These are phyloP conservation scores for Penicillium digitatum DNA, from an alignment of 2,329 filamentous ascomycete genomes.

Conservation along the genomic window DNA sequence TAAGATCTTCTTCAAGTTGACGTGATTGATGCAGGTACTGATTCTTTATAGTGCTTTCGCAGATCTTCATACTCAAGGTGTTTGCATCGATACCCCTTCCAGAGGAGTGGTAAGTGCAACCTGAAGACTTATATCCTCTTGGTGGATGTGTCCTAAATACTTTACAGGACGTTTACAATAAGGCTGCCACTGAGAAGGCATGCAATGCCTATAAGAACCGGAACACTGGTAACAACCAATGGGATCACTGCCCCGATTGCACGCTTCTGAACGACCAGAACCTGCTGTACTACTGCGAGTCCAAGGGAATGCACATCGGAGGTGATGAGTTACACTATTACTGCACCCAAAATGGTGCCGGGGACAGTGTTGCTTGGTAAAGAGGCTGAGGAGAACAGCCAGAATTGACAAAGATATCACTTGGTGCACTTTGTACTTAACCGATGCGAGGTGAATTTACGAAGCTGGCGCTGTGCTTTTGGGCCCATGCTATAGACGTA, in stretches of 20 bases:
- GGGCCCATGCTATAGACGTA: background rate
- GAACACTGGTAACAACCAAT: background rate
- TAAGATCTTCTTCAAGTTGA: background rate
- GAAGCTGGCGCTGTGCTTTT: background rate
- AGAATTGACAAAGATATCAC: background rate
- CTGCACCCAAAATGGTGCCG: background rate
- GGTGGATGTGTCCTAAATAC: background rate
- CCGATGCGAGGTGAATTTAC: background rate
- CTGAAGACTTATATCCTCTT: background rate
- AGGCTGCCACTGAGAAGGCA: background rate
- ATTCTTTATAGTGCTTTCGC: background rate
- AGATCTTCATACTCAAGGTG: background rate
- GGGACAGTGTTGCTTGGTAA: background rate
- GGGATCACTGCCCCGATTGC: background rate
- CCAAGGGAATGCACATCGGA: background rate
- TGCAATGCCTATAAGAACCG: background rate
- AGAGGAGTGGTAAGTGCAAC: background rate
- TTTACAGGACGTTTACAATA: background rate
- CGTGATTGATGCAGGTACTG: background rate
- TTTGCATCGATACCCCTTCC: background rate
- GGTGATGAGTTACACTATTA: background rate
- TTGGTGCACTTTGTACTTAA: background rate
- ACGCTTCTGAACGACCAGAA: background rate
- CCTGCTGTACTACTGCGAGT: background rate
- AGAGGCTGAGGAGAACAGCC: background rate